Evolutionary conservation across 495 filamentous ascomycete genomes (phyloP).

Genomic region (Penicillium dipodomyicola): DNA sequence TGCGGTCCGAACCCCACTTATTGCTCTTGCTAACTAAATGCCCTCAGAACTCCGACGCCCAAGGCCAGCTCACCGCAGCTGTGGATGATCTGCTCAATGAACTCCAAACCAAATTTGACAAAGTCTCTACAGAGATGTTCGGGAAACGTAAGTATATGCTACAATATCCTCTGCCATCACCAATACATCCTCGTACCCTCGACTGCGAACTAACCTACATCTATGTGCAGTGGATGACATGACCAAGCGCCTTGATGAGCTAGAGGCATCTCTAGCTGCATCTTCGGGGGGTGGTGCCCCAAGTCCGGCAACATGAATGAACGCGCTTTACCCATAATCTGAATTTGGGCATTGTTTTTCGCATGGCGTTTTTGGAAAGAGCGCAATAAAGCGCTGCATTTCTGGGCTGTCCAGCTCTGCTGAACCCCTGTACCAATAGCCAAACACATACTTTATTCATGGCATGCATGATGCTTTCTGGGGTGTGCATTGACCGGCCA

Average conservation of each 20-base stretch:
- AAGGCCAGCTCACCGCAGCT: slow-evolving; percentile 66
- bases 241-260: slow-evolving; percentile 80
- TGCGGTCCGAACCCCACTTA: background rate
- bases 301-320: slow-evolving; percentile 24
- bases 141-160: slow-evolving; percentile 66
- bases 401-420: background rate
- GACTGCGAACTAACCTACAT: slow-evolving; percentile 9
- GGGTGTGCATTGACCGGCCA: background rate
- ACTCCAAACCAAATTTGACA: slow-evolving; percentile 78
- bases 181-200: background rate
- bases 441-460: background rate
- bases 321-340: background rate
- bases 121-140: slow-evolving; percentile 79
- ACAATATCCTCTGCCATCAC: background rate
- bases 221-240: slow-evolving; percentile 82
- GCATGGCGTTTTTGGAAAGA: slow-evolving; percentile 10
- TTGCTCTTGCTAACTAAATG: slow-evolving; percentile 8
- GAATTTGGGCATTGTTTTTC: background rate
- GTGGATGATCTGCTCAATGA: slow-evolving; percentile 84
- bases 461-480: background rate
- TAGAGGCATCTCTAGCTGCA: slow-evolving; percentile 62
- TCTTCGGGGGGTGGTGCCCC: slow-evolving; percentile 15
- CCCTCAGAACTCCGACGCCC: slow-evolving; percentile 38
- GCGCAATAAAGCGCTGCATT: background rate
- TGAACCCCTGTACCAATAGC: background rate